phyloP scores from a whole-genome alignment of 495 filamentous ascomycete species.

The Acidomyces sp. region DNA sequence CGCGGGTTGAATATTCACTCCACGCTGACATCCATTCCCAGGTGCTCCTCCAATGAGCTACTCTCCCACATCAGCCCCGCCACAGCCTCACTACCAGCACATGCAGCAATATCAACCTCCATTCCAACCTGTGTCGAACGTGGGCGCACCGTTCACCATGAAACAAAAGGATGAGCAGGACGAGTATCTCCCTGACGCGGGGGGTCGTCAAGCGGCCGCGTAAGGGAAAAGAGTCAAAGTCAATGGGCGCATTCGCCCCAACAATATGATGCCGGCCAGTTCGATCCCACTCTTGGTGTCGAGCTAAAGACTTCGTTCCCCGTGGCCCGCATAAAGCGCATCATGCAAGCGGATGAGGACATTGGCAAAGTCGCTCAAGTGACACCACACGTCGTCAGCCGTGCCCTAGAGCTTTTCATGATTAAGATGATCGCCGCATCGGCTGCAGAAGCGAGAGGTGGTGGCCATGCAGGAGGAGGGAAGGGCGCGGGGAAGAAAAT shows the following conservation, averaged over 20 bases:
- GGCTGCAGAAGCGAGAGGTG: conserved; percentile 9
- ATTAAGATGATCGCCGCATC: conserved; percentile 55
- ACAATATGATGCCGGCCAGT: conserved; percentile 8
- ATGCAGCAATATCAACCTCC: background rate
- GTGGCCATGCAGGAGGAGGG: conserved; percentile 1
- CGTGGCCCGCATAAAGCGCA: conserved; percentile 94
- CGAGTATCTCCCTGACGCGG: conserved; percentile 9
- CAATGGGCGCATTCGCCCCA: conserved; percentile 2
- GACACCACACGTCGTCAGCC: conserved; percentile 88
- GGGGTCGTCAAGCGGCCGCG: conserved; percentile 2
- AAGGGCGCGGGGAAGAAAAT: conserved; percentile 45
- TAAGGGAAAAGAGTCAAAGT: background rate
- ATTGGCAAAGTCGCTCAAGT: conserved; percentile 98
- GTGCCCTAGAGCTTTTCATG: conserved; percentile 96
- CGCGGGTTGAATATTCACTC: too few species aligned
- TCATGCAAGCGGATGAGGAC: conserved; percentile 99
- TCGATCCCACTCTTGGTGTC: conserved; percentile 34
- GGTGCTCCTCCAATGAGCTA: background rate
- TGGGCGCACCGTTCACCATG: background rate
- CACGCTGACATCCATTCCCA: too few species aligned
- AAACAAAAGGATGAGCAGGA: background rate
- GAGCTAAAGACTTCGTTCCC: conserved; percentile 92
- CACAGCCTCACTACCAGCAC: background rate
- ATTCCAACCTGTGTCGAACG: background rate
- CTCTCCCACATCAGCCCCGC: conserved; percentile 2